phyloP scores from a whole-genome alignment of 805 yeast species.

The Saturnispora quitensis region DNA sequence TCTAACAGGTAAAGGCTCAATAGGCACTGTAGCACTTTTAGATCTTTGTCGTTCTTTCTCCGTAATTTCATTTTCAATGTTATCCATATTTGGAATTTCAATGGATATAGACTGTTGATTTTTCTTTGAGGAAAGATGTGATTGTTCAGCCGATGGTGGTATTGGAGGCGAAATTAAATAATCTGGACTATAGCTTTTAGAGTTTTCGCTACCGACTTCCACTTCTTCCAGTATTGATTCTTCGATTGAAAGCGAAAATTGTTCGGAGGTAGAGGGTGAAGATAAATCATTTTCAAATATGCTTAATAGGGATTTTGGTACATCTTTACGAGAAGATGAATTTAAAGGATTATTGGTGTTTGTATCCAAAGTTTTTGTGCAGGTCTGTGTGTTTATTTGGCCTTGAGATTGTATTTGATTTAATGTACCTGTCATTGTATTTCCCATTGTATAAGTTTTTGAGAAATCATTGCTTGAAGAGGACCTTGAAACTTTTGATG shows the following conservation, averaged over 20 bases:
- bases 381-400: conserved; percentile 14
- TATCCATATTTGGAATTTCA: conserved; percentile 63
- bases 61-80: conserved; percentile 8
- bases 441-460: conserved; percentile 13
- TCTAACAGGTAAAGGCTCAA: conserved; percentile 19
- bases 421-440: conserved; percentile 15
- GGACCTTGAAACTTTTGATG: conserved; percentile 1
- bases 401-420: conserved; percentile 4
- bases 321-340: conserved; percentile 31
- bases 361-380: neutral
- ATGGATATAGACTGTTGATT: conserved; percentile 34
- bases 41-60: conserved; percentile 20
- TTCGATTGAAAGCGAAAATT: conserved; percentile 9
- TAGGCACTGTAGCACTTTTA: conserved; percentile 22
- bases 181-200: neutral
- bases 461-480: conserved; percentile 10
- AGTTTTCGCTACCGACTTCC: neutral
- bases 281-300: neutral
- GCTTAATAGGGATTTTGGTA: conserved; percentile 65
- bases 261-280: conserved; percentile 49
- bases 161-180: neutral
- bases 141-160: conserved; percentile 1
- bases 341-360: neutral
- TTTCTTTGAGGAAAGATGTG: neutral
- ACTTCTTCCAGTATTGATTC: conserved; percentile 1